Conservation (phyloP, 306 rosid genomes). For the Gastrolobium bilobum region DNA sequence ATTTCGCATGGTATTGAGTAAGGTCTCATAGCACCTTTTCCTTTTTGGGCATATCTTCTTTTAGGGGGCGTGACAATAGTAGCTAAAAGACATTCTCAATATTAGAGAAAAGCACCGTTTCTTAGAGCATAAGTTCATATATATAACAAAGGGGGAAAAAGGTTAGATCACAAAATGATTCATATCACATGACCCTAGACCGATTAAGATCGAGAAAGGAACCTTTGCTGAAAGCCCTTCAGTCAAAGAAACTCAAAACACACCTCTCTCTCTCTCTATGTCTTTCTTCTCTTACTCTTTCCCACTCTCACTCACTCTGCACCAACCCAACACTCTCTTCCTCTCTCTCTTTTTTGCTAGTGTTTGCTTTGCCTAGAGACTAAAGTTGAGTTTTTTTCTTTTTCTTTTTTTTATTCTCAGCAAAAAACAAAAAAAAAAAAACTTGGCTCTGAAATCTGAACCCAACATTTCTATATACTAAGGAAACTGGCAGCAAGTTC, state of each 20-base stretch:
- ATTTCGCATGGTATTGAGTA: slow-evolving; percentile 40
- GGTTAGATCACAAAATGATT: slow-evolving; percentile 40
- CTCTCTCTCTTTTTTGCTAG: slow-evolving; percentile 7
- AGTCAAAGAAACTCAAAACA: slow-evolving; percentile 50
- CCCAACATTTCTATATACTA: slow-evolving; percentile 53
- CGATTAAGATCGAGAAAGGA: slow-evolving; percentile 37
- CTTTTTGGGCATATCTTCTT: slow-evolving; percentile 43
- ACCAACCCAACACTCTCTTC: slow-evolving; percentile 16
- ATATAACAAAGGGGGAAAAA: slow-evolving; percentile 9
- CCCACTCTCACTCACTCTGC: slow-evolving; percentile 26
- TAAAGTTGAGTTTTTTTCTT: slow-evolving; percentile 42
- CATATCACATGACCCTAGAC: slow-evolving; percentile 46
- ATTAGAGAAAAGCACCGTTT: background rate
- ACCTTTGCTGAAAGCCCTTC: slow-evolving; percentile 49
- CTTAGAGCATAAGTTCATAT: slow-evolving; percentile 13
- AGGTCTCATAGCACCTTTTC: slow-evolving; percentile 21
- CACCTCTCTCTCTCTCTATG: slow-evolving; percentile 1
- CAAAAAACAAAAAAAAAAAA: slow-evolving; percentile 46
- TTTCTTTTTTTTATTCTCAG: slow-evolving; percentile 36
- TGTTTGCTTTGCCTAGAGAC: slow-evolving; percentile 40
- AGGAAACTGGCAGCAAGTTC: slow-evolving; percentile 57
- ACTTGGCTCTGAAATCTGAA: slow-evolving; percentile 64
- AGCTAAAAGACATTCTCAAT: slow-evolving; percentile 38
- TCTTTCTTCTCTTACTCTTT: slow-evolving; percentile 36
- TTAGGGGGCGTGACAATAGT: slow-evolving; percentile 25